These are phyloP conservation scores for Celoporthe dispersa DNA, from an alignment of 2,329 filamentous ascomycete species.

Conservation along the genomic window DNA sequence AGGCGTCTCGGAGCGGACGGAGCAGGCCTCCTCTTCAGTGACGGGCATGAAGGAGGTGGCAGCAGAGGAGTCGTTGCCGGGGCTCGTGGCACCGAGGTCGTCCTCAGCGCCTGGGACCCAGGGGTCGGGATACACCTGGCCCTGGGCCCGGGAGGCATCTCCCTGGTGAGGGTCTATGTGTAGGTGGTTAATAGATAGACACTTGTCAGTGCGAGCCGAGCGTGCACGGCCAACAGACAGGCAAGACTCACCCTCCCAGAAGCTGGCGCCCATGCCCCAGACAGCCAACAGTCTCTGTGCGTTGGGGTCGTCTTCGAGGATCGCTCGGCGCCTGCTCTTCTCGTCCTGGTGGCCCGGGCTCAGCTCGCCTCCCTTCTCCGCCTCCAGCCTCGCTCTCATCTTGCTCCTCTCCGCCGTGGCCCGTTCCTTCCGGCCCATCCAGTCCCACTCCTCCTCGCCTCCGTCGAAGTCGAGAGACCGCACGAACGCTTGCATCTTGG, in stretches of 20 bases:
- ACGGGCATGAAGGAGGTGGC: not conserved
- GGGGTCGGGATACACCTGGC: not conserved
- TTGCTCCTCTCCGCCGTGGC: not conserved
- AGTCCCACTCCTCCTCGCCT: conserved; percentile 17
- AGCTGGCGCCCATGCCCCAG: conserved; percentile 26
- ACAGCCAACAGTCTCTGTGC: conserved; percentile 17
- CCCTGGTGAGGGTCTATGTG: not conserved
- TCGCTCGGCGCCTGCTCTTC: conserved; percentile 12
- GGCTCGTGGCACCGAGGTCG: not conserved
- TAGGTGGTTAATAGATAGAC: not conserved
- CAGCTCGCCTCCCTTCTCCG: not conserved
- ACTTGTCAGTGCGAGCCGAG: not conserved
- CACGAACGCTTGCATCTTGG: conserved; percentile 24
- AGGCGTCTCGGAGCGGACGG: not conserved
- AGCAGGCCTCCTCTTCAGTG: not conserved
- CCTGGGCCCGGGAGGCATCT: not conserved
- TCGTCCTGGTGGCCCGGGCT: conserved; percentile 16
- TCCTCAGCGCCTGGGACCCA: not conserved
- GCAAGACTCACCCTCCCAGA: conserved; percentile 19
- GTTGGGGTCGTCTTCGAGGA: conserved; percentile 11
- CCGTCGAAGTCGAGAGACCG: conserved; percentile 23
- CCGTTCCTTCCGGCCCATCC: not conserved
- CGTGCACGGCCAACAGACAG: not conserved
- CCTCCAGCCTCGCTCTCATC: conserved; percentile 12
- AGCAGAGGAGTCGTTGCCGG: not conserved